Evolutionary conservation across 2,329 filamentous ascomycete species (phyloP).

Genomic region (Aspergillus tamarii): DNA sequence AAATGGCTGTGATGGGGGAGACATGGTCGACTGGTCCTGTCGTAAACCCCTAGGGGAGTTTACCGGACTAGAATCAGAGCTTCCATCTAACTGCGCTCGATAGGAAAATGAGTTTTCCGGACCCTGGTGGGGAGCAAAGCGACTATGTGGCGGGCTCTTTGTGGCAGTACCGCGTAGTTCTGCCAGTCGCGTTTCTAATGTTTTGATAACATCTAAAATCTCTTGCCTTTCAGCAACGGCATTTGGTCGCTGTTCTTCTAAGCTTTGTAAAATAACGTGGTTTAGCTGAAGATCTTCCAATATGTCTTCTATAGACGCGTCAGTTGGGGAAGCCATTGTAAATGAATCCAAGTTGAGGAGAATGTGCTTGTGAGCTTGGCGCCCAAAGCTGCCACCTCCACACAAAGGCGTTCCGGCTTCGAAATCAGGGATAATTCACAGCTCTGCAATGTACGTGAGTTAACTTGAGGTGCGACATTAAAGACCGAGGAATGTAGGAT

Average conservation of each 20-base stretch:
- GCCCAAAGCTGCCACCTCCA: not conserved
- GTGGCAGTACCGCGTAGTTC: constrained; percentile 22
- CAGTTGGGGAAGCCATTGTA: constrained; percentile 17
- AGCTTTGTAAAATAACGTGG: constrained; percentile 34
- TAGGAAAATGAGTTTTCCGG: not conserved
- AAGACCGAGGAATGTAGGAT: not conserved
- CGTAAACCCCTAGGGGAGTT: constrained; percentile 3
- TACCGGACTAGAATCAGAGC: not conserved
- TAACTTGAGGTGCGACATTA: not conserved
- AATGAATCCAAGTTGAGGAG: not conserved
- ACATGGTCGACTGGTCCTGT: constrained; percentile 13
- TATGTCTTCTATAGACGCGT: constrained; percentile 29
- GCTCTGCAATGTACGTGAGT: not conserved
- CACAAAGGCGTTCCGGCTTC: not conserved
- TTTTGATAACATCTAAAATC: constrained; percentile 28
- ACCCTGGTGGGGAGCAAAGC: constrained; percentile 2
- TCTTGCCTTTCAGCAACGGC: constrained; percentile 31
- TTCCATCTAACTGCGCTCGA: constrained; percentile 23
- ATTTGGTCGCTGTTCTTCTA: constrained; percentile 29
- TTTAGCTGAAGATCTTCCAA: constrained; percentile 38
- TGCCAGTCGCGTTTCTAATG: constrained; percentile 29
- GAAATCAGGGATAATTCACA: not conserved
- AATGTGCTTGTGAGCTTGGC: not conserved
- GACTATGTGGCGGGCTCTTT: constrained; percentile 3
- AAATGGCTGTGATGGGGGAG: constrained; percentile 6